Percentiles rank a stretch among this genome's conserved stretches.
Evolutionary conservation across 1,284 basidiomycete species (phyloP).

Genomic region (Peniophora sp.): DNA sequence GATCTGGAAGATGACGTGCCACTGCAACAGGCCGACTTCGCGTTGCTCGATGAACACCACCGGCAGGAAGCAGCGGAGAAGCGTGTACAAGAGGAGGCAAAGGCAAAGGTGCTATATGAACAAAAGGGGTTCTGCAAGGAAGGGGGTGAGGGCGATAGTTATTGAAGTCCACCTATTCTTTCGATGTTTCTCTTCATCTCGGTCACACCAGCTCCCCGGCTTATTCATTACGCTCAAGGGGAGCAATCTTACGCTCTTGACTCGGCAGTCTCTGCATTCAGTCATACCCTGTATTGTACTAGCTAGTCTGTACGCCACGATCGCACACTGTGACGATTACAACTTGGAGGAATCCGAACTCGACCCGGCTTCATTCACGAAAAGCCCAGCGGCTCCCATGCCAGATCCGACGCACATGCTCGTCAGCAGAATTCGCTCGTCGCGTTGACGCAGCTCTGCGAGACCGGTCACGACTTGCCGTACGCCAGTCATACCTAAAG

Average conservation of each 20-base stretch:
- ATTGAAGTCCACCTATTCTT: constrained; percentile 32
- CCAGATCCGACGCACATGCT: constrained; percentile 89
- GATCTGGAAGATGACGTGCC: constrained; percentile 88
- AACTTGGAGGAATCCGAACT: constrained; percentile 4
- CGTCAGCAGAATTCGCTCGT: constrained; percentile 63
- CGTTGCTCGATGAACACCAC: constrained; percentile 63
- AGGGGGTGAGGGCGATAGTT: constrained; percentile 87
- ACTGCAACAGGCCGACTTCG: constrained; percentile 67
- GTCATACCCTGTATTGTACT: background rate
- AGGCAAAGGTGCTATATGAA: constrained; percentile 71
- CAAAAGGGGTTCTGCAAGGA: constrained; percentile 81
- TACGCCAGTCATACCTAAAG: constrained; percentile 76
- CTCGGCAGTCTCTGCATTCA: background rate
- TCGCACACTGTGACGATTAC: too few species aligned
- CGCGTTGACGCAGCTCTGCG: constrained; percentile 64
- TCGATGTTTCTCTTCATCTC: background rate
- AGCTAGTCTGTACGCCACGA: background rate
- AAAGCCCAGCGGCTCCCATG: constrained; percentile 81
- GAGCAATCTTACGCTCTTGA: too few species aligned
- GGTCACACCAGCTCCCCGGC: too few species aligned
- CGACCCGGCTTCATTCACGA: constrained; percentile 60
- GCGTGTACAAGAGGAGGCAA: constrained; percentile 63
- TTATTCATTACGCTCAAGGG: too few species aligned
- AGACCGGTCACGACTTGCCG: constrained; percentile 84
- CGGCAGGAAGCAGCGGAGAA: constrained; percentile 62